A percentile compares a stretch with the other conserved stretches of the same genome.
These are phyloP conservation scores for Penicillium capsulatum DNA, from an alignment of 2,329 filamentous ascomycete species.

Conservation along the genomic window DNA sequence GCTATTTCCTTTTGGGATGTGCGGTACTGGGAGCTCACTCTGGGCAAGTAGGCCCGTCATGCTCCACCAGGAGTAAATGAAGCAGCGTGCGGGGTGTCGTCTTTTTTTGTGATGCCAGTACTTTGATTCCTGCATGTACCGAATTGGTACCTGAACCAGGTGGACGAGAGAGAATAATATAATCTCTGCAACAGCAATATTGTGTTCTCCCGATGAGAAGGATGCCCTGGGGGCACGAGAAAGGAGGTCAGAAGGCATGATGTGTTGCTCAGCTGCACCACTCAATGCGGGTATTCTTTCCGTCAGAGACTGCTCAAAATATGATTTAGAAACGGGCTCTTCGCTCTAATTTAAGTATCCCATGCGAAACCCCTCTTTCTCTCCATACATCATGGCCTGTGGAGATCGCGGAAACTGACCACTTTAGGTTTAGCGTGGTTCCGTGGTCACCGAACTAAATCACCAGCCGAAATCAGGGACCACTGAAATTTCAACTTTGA, in stretches of 20 bases:
- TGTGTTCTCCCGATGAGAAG: slow-evolving; percentile 7
- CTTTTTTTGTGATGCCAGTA: slow-evolving; percentile 28
- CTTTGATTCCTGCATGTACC: slow-evolving; percentile 25
- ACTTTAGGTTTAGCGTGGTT: slow-evolving; percentile 24
- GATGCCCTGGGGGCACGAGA: background rate
- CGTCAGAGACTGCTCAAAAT: too few relatives aligned
- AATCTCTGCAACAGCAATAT: slow-evolving; percentile 26
- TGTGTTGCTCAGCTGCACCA: too few relatives aligned
- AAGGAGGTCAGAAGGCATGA: background rate
- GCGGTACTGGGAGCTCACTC: slow-evolving; percentile 18
- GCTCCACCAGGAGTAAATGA: slow-evolving; percentile 27
- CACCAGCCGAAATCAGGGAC: too few relatives aligned
- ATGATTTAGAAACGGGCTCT: background rate
- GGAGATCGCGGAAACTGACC: slow-evolving; percentile 24
- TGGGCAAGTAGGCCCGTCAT: slow-evolving; percentile 26
- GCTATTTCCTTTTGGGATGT: background rate
- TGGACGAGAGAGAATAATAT: slow-evolving; percentile 23
- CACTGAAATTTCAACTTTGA: too few relatives aligned
- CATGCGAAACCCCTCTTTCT: background rate
- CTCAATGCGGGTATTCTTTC: too few relatives aligned
- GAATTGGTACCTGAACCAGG: slow-evolving; percentile 17
- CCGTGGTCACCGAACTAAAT: too few relatives aligned
- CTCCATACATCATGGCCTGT: background rate
- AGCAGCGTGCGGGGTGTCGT: slow-evolving; percentile 14
- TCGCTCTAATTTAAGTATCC: background rate